Evolutionary conservation across 495 filamentous ascomycete genomes (phyloP).

Genomic region (Hypoxylon intermedium): DNA sequence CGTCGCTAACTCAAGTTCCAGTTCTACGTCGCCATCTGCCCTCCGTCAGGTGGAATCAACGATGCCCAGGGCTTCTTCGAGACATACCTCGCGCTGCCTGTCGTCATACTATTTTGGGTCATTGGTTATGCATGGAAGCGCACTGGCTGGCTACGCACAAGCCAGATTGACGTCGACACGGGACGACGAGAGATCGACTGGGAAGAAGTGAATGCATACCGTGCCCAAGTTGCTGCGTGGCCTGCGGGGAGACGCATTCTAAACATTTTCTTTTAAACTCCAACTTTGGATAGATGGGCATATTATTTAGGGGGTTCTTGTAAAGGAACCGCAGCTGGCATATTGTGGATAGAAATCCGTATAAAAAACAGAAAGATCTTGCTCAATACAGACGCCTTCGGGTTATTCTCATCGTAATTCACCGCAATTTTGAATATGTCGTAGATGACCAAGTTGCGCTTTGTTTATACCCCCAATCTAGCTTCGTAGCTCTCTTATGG

Average conservation of each 20-base stretch:
- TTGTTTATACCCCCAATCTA: too few relatives aligned
- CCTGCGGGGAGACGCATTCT: constrained; percentile 60
- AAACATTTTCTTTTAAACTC: constrained; percentile 55
- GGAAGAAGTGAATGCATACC: constrained; percentile 59
- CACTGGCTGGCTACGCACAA: constrained; percentile 58
- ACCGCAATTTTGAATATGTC: too few relatives aligned
- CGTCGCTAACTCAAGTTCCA: constrained; percentile 35
- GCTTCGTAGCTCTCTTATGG: too few relatives aligned
- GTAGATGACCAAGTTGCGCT: too few relatives aligned
- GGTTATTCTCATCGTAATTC: too few relatives aligned
- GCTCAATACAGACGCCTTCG: not conserved
- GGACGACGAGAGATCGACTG: constrained; percentile 66
- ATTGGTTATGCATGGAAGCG: constrained; percentile 68
- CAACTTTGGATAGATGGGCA: not conserved
- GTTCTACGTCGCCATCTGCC: constrained; percentile 61
- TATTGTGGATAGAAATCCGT: constrained; percentile 7
- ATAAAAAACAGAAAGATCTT: constrained; percentile 2
- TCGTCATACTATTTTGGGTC: constrained; percentile 64
- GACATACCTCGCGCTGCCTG: constrained; percentile 64
- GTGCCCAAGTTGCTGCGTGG: constrained; percentile 51
- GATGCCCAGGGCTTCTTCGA: constrained; percentile 66
- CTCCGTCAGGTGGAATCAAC: constrained; percentile 50
- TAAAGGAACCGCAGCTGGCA: not conserved
- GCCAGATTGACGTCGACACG: constrained; percentile 69
- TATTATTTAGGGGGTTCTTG: not conserved